Evolutionary conservation across 495 filamentous ascomycete genomes (phyloP).

Genomic region (Aspergillus ostianus): DNA sequence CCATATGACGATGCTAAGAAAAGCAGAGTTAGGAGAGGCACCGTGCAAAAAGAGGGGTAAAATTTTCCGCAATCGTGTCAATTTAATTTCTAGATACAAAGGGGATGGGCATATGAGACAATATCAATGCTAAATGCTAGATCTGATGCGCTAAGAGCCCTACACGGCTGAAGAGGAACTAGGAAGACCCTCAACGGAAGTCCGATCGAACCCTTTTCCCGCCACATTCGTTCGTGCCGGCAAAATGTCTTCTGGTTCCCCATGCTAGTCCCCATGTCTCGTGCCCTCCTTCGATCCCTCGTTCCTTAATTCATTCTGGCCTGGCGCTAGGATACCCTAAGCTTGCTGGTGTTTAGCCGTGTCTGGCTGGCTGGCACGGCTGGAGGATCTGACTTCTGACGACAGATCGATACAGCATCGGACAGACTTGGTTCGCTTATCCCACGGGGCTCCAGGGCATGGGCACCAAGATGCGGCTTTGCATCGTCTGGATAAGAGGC

Average conservation of each 20-base stretch:
- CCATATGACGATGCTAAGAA: constrained; percentile 5
- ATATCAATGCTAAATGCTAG: constrained; percentile 16
- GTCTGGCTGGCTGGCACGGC: background rate
- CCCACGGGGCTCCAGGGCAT: constrained; percentile 96
- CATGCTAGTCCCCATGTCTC: background rate
- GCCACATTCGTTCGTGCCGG: background rate
- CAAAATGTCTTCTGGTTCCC: background rate
- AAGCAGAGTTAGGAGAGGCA: background rate
- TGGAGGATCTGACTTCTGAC: constrained; percentile 5
- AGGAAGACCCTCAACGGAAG: background rate
- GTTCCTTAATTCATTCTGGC: background rate
- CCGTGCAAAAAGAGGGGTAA: constrained; percentile 10
- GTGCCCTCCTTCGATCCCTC: background rate
- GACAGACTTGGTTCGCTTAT: constrained; percentile 31
- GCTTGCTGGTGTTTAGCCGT: background rate
- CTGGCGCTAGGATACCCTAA: background rate
- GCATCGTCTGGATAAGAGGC: constrained; percentile 93
- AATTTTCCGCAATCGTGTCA: constrained; percentile 5
- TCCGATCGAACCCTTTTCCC: background rate
- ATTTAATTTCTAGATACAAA: constrained; percentile 11
- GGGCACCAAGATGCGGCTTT: constrained; percentile 87
- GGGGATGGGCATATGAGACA: constrained; percentile 3
- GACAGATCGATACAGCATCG: constrained; percentile 2
- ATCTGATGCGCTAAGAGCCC: constrained; percentile 20
- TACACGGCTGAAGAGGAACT: constrained; percentile 1